Evolutionary conservation across 1,284 basidiomycete species (phyloP).

Genomic region (Sutorius eximius): DNA sequence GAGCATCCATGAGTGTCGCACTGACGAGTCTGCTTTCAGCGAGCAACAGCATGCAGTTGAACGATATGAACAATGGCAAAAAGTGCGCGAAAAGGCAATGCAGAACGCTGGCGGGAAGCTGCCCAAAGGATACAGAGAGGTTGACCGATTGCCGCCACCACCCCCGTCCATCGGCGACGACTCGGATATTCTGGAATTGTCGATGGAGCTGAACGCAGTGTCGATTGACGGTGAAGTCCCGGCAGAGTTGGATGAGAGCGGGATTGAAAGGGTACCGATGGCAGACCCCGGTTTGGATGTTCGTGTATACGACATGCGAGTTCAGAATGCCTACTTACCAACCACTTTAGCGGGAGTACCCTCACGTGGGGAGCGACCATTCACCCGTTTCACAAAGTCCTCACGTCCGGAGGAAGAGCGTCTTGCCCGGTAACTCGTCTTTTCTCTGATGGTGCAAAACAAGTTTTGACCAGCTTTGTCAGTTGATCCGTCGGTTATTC

Average conservation of each 20-base stretch:
- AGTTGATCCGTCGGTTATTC: slow-evolving; percentile 87
- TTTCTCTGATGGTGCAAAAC: neutral
- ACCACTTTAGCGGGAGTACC: slow-evolving; percentile 55
- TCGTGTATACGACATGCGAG: slow-evolving; percentile 40
- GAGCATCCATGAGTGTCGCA: slow-evolving; percentile 4
- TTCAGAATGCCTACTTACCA: slow-evolving; percentile 20
- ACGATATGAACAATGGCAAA: slow-evolving; percentile 84
- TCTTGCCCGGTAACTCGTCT: slow-evolving; percentile 67
- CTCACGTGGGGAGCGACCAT: slow-evolving; percentile 56
- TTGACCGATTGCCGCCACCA: slow-evolving; percentile 68
- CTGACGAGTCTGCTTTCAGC: slow-evolving; percentile 41
- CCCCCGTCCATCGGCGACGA: slow-evolving; percentile 81
- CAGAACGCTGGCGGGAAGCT: slow-evolving; percentile 69
- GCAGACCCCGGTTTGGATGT: slow-evolving; percentile 87
- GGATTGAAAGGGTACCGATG: slow-evolving; percentile 84
- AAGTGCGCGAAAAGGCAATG: slow-evolving; percentile 71
- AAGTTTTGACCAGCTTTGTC: slow-evolving; percentile 19
- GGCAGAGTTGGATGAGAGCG: slow-evolving; percentile 76
- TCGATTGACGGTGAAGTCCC: slow-evolving; percentile 75
- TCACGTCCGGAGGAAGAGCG: slow-evolving; percentile 83
- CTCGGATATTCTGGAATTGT: slow-evolving; percentile 79
- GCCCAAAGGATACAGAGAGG: slow-evolving; percentile 63
- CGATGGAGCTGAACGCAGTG: slow-evolving; percentile 83
- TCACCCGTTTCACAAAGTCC: slow-evolving; percentile 55
- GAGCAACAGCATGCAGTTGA: slow-evolving; percentile 81